Evolutionary conservation across 257 asterid species (phyloP), one percentile per base, ranked within the genome.

Genomic region (Nicotiana tomentosiformis): DNA sequence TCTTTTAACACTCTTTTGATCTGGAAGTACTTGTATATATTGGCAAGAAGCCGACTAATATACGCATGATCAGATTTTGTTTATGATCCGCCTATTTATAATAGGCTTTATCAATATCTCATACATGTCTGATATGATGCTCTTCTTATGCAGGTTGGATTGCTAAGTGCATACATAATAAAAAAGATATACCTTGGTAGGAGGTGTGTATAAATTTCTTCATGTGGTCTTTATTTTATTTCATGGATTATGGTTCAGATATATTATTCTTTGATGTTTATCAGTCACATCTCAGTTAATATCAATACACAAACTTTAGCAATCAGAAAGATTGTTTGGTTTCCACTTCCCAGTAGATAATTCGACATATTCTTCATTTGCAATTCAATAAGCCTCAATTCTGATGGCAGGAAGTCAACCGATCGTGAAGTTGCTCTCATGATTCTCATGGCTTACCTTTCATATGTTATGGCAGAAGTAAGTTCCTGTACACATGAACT

Each of bases 381-480:
- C 33, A 53, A 53, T 53, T 53, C 17, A 53, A 53, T 53, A 12
- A 53, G 57, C 57, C 18, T 53, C 57, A 12, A 69, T 35, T 43
- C 55, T 62, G n/a, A 30, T 83, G 5, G 57, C 91, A 94, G 96
- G 91, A 91, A 94, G 83, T 90, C 97, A 46, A 89, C 97, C 53
- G 89, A 89, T 84, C 93, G 91, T 60, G 95, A 90, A 91, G 87
- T 94, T 60, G 94, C 94, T 84, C 86, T 93, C 58, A 88, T 93
- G 96, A 90, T 93, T 84, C 95, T 94, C 88, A 90, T 94, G 98
- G 93, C 98, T 62, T 94, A 91, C 88, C 91, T 92, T 80, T 90
- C 97, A 57, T 94, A 94, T 85, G 86, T 89, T 77, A 65, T 87
- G 65, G 95, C 97, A 1, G 94, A 91, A 91, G 98, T 92, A 78